phyloP scores from a whole-genome alignment of 1,284 basidiomycete genomes.

The Boletus smithii region DNA sequence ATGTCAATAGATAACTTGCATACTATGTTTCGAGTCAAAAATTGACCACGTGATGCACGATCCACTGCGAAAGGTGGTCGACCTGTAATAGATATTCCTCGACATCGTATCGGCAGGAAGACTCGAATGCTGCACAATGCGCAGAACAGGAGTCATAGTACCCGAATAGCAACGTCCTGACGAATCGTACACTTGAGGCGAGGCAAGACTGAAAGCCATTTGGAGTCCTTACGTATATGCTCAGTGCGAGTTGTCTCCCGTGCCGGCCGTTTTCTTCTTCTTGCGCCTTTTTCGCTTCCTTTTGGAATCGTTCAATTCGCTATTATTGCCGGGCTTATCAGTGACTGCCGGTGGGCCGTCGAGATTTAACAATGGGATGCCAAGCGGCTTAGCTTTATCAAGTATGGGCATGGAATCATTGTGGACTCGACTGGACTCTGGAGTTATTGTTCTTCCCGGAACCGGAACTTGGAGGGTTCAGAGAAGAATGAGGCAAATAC shows the following conservation, averaged over 20 bases:
- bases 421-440: slow-evolving; percentile 8
- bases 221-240: slow-evolving; percentile 16
- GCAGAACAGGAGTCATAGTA: too few relatives aligned
- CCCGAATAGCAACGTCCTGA: slow-evolving; percentile 4
- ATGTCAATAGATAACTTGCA: slow-evolving; percentile 15
- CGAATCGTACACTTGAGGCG: background rate
- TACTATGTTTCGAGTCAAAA: background rate
- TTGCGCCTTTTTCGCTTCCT: slow-evolving; percentile 55
- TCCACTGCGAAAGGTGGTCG: background rate
- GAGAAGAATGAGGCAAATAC: slow-evolving; percentile 14
- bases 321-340: slow-evolving; percentile 34
- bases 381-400: slow-evolving; percentile 14
- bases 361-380: slow-evolving; percentile 54
- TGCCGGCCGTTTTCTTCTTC: slow-evolving; percentile 44
- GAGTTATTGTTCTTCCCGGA: slow-evolving; percentile 5
- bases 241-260: slow-evolving; percentile 15
- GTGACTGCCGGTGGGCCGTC: slow-evolving; percentile 42
- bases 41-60: background rate
- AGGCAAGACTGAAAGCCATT: background rate
- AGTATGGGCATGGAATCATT: slow-evolving; percentile 1
- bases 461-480: slow-evolving; percentile 16
- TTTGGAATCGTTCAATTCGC: slow-evolving; percentile 31
- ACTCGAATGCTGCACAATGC: background rate
- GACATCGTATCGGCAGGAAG: background rate
- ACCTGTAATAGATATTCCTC: background rate